phyloP scores from a whole-genome alignment of 805 yeast species.

The Wickerhamomyces tratensis region DNA sequence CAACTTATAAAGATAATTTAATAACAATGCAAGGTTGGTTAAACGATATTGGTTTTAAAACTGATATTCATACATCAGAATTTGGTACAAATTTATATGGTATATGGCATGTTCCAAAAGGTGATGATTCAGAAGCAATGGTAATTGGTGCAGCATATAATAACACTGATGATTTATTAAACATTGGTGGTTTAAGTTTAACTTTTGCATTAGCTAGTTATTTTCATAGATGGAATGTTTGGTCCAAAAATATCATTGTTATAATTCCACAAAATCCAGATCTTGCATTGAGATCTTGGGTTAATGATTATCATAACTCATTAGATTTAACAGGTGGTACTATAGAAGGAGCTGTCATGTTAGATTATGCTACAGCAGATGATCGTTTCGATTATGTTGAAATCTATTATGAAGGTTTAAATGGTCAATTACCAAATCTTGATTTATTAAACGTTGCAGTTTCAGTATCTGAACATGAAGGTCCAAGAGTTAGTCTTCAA shows the following conservation, averaged over 20 bases:
- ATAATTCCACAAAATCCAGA: constrained; percentile 72
- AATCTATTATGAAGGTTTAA: constrained; percentile 74
- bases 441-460: constrained; percentile 81
- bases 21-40: constrained; percentile 47
- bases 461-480: constrained; percentile 67
- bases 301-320: constrained; percentile 81
- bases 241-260: constrained; percentile 90
- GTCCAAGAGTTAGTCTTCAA: constrained; percentile 60
- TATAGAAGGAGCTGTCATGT: constrained; percentile 79
- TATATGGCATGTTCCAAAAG: constrained; percentile 84
- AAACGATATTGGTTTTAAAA: constrained; percentile 60
- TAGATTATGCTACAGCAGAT: constrained; percentile 59
- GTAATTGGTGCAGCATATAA: constrained; percentile 85
- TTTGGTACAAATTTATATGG: constrained; percentile 57
- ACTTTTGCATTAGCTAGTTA: constrained; percentile 68
- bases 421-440: constrained; percentile 92
- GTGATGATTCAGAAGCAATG: constrained; percentile 94
- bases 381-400: constrained; percentile 74
- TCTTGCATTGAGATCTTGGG: constrained; percentile 75
- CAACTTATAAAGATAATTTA: constrained; percentile 28
- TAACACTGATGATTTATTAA: constrained; percentile 52
- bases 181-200: constrained; percentile 75
- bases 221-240: constrained; percentile 77
- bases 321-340: constrained; percentile 88
- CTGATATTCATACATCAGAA: constrained; percentile 32